These are phyloP conservation scores for Neofusicoccum sp. DNA, from an alignment of 2,329 filamentous ascomycete genomes.

Conservation along the genomic window DNA sequence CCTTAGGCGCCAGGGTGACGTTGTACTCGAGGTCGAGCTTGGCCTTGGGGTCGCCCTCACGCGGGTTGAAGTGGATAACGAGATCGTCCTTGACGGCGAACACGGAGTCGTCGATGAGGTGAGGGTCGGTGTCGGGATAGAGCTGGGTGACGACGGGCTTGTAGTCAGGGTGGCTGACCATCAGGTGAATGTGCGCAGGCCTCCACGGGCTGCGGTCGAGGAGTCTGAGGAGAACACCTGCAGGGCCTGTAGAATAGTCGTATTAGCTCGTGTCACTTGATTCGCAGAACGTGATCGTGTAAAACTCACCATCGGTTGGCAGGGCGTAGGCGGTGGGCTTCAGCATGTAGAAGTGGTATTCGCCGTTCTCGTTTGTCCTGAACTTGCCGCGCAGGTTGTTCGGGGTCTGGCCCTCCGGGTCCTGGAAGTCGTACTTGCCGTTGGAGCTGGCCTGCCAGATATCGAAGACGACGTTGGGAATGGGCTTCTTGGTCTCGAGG, in stretches of 20 bases:
- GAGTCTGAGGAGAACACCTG: constrained; percentile 51
- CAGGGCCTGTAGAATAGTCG: constrained; percentile 38
- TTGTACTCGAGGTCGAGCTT: constrained; percentile 62
- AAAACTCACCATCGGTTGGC: constrained; percentile 56
- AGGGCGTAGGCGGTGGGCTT: constrained; percentile 72
- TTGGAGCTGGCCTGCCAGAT: constrained; percentile 77
- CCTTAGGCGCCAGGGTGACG: constrained; percentile 52
- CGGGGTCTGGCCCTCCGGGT: constrained; percentile 66
- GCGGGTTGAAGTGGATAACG: constrained; percentile 39
- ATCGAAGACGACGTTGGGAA: constrained; percentile 68
- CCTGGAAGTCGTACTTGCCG: constrained; percentile 74
- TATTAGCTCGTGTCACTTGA: background rate
- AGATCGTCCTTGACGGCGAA: constrained; percentile 52
- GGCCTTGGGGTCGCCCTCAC: constrained; percentile 52
- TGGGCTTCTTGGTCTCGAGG: constrained; percentile 63
- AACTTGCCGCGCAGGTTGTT: constrained; percentile 79
- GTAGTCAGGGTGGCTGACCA: constrained; percentile 55
- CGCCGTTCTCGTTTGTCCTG: constrained; percentile 65
- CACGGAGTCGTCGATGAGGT: constrained; percentile 58
- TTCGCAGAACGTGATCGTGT: background rate
- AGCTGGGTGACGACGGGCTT: constrained; percentile 58
- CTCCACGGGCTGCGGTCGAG: constrained; percentile 60
- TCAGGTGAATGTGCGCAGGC: constrained; percentile 62
- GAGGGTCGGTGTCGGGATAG: constrained; percentile 59
- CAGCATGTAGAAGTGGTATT: constrained; percentile 73